Conservation (phyloP, 495 filamentous ascomycete species). For the Talaromyces borbonicus region DNA sequence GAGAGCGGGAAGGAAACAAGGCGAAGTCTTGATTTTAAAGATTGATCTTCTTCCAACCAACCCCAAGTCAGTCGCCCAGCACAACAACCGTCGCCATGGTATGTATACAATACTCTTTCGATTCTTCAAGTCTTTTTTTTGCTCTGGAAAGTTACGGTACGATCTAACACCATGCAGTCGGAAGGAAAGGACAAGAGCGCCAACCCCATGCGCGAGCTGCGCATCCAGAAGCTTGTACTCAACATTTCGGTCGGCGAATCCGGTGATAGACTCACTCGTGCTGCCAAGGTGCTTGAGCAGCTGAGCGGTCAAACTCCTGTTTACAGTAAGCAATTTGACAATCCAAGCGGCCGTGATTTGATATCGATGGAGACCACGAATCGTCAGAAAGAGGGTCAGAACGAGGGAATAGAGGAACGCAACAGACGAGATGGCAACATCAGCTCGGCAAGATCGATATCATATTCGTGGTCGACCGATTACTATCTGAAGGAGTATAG, state of each 20-base stretch:
- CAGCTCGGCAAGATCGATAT: not conserved
- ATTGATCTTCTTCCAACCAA: conserved; percentile 19
- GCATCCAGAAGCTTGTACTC: conserved; percentile 99
- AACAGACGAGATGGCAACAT: not conserved
- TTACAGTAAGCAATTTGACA: conserved; percentile 60
- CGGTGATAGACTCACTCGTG: conserved; percentile 99
- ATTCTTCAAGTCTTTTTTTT: conserved; percentile 12
- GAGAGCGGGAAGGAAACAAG: conserved; percentile 11
- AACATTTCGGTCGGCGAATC: conserved; percentile 99
- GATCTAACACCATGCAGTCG: conserved; percentile 24
- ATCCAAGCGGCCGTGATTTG: not conserved
- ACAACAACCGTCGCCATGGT: conserved; percentile 41
- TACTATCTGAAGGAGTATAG: too few species aligned
- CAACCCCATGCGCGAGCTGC: conserved; percentile 99
- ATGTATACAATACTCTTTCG: conserved; percentile 17
- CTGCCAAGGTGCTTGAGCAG: conserved; percentile 99
- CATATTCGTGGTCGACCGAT: too few species aligned
- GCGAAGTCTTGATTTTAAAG: conserved; percentile 4
- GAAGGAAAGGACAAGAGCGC: conserved; percentile 67
- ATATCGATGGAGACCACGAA: not conserved
- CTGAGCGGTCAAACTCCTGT: conserved; percentile 98
- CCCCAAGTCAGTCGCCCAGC: conserved; percentile 41
- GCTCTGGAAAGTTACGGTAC: too few species aligned
- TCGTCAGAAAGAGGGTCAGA: not conserved
- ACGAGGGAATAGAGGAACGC: not conserved